These are phyloP conservation scores for Lanmaoa pseudosensibilis DNA, from an alignment of 768 basidiomycete genomes.

Conservation along the genomic window DNA sequence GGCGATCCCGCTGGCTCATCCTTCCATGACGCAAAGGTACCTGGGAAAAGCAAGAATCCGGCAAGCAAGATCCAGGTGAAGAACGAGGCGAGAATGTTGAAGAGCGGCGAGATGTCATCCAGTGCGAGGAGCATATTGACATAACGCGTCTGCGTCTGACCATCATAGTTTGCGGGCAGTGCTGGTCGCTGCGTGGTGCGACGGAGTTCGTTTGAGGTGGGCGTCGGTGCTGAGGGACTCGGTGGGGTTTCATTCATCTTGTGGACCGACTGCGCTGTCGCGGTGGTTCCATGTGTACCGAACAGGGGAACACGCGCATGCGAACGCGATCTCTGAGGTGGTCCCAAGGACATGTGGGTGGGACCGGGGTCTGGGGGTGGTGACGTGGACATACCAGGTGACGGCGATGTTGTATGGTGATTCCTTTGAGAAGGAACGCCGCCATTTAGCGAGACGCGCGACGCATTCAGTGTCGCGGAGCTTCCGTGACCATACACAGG, in stretches of 20 bases:
- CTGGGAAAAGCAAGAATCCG: constrained; percentile 62
- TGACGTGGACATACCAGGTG: constrained; percentile 6
- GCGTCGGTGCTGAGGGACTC: not conserved
- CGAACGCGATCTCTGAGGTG: constrained; percentile 21
- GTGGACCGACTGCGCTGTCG: not conserved
- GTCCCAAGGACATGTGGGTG: constrained; percentile 7
- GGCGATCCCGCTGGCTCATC: constrained; percentile 28
- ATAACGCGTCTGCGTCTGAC: constrained; percentile 45
- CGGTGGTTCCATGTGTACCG: not conserved
- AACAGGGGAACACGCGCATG: constrained; percentile 11
- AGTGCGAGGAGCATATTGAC: constrained; percentile 63
- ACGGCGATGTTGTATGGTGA: constrained; percentile 11
- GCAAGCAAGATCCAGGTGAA: constrained; percentile 65
- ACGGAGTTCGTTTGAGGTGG: constrained; percentile 17
- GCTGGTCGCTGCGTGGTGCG: constrained; percentile 22
- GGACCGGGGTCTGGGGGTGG: constrained; percentile 6
- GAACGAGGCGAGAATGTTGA: constrained; percentile 54
- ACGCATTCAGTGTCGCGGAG: constrained; percentile 21
- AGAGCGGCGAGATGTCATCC: constrained; percentile 50
- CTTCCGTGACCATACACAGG: constrained; percentile 28
- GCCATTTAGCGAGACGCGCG: constrained; percentile 22
- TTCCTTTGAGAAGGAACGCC: constrained; percentile 11
- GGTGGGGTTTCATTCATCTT: constrained; percentile 2
- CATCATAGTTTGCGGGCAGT: constrained; percentile 24
- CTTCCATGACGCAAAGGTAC: constrained; percentile 53